These are phyloP conservation scores for Paraurostyla sp. DNA, from an alignment of 73 alveolate genomes.

Conservation along the genomic window DNA sequence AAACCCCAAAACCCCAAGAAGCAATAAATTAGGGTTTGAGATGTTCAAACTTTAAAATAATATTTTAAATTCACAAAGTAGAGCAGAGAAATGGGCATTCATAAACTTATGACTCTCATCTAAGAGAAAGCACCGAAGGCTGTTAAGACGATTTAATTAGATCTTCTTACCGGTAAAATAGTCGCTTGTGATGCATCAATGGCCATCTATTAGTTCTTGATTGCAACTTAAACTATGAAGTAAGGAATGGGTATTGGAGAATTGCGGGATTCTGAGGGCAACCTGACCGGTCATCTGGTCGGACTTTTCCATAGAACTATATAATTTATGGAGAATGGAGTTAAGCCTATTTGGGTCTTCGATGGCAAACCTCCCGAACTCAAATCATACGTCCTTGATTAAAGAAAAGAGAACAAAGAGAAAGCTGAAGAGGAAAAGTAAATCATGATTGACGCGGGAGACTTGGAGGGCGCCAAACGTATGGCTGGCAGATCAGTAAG, in stretches of 20 bases:
- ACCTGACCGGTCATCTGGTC: conserved; percentile 96
- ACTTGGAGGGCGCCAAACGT: conserved; percentile 84
- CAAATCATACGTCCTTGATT: conserved; percentile 79
- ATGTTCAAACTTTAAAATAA: too few relatives aligned
- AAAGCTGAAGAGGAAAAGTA: conserved; percentile 89
- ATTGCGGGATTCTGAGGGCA: conserved; percentile 96
- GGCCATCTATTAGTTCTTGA: conserved; percentile 97
- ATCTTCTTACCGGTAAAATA: conserved; percentile 86
- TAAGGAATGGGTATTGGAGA: conserved; percentile 86
- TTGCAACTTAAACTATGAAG: conserved; percentile 88
- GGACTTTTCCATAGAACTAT: conserved; percentile 96
- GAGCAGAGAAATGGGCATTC: conserved; percentile 99
- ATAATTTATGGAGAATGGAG: conserved; percentile 93
- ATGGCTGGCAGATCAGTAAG: conserved; percentile 92
- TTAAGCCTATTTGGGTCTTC: conserved; percentile 97
- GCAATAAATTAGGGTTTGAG: too few relatives aligned
- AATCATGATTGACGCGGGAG: conserved; percentile 85
- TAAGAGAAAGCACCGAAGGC: conserved; percentile 95
- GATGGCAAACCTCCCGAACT: conserved; percentile 98
- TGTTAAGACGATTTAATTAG: conserved; percentile 82
- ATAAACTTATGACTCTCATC: conserved; percentile 93
- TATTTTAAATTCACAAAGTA: too few relatives aligned
- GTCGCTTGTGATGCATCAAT: conserved; percentile 97
- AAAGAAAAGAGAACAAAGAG: conserved; percentile 84
- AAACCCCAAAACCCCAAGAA: too few relatives aligned